Evolutionary conservation across 208 protist genomes (phyloP), one percentile per base, ranked within the genome.

Genomic region (Leishmania arabica): DNA sequence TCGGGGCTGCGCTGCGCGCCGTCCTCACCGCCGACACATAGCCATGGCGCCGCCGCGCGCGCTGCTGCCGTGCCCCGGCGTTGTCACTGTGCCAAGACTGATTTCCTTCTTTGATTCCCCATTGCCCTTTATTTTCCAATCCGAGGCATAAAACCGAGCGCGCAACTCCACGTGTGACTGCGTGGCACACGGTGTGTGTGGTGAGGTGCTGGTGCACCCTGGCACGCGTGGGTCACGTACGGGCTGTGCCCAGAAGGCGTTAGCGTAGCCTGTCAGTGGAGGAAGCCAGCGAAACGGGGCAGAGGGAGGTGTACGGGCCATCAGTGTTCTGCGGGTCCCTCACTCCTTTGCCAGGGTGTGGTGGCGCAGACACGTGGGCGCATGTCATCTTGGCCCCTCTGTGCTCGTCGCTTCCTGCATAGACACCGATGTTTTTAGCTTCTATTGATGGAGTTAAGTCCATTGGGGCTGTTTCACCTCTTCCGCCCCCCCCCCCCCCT

Each of bases 31-130:
- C 51, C 31, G 1, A 2, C 40, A 37, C 53, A 27, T 34, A 19
- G 27, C 53, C 49, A 34, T 31, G 45, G 17, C 45, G 49, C 75
- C 60, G 34, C 75, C 58, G n/a, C 58, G 62, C 62, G 45, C 17
- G 75, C n/a, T n/a, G 42, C 34, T 49, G 81, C 72, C 24, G 82
- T 76, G 75, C 80, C 31, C 82, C 65, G 73, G 82, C 82, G 82
- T 85, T 85, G 82, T 85, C 82, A 85, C 51, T 77, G 17, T 68
- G 77, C 76, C 82, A 80, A 85, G 77, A 78, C 62, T 81, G 34
- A 78, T 79, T 81, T 81, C 31, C 58, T n/a, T 81, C 17, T 77
- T 78, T 85, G 69, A 72, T 78, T 78, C 71, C 45, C 42, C 47
- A 34, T 56, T 53, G 31, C 49, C 47, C 76, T 34, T 53, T 5